Percentiles rank a stretch among this genome's conserved stretches.
Evolutionary conservation across 139 green algal species (phyloP).

Genomic region (Chlorella sp.): DNA sequence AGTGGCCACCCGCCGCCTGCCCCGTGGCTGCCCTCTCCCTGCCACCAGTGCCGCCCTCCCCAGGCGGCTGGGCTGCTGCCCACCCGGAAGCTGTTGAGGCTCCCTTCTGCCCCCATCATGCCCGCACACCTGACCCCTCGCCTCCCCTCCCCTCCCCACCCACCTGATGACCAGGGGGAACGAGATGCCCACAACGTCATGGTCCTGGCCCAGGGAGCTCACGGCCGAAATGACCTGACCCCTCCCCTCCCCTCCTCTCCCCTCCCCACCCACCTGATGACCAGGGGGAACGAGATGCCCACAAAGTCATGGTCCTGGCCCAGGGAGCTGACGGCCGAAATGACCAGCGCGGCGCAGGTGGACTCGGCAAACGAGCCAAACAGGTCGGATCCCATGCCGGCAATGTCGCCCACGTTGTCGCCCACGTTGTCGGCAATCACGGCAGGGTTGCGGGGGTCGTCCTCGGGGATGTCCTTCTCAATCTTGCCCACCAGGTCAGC

Average conservation of each 20-base stretch:
- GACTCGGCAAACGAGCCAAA: slow-evolving; percentile 97
- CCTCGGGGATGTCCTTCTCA: slow-evolving; percentile 97
- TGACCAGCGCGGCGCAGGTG: slow-evolving; percentile 91
- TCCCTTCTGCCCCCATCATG: too few species aligned
- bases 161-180: slow-evolving; percentile 51
- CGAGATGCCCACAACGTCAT: slow-evolving; percentile 72
- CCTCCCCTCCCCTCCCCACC: too few species aligned
- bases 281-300: slow-evolving; percentile 71
- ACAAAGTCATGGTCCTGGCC: slow-evolving; percentile 58
- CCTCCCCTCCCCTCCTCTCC: too few species aligned
- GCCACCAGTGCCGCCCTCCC: too few species aligned
- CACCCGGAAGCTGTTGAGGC: too few species aligned
- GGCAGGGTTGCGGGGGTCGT: slow-evolving; percentile 97
- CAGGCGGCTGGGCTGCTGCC: too few species aligned
- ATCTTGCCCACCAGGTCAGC: slow-evolving; percentile 98
- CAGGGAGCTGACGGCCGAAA: slow-evolving; percentile 66
- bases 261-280: slow-evolving; percentile 23
- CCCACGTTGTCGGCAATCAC: slow-evolving; percentile 98
- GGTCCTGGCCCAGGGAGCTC: slow-evolving; percentile 53
- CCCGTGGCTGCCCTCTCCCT: too few species aligned
- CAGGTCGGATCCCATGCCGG: slow-evolving; percentile 96
- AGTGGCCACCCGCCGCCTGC: too few species aligned
- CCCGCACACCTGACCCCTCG: too few species aligned
- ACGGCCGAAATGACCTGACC: slow-evolving; percentile 75
- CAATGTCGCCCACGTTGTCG: slow-evolving; percentile 98